Percentiles rank a stretch among this genome's conserved stretches.
These are phyloP conservation scores for Psilocybe cyanescens DNA, from an alignment of 768 basidiomycete species.

Conservation along the genomic window DNA sequence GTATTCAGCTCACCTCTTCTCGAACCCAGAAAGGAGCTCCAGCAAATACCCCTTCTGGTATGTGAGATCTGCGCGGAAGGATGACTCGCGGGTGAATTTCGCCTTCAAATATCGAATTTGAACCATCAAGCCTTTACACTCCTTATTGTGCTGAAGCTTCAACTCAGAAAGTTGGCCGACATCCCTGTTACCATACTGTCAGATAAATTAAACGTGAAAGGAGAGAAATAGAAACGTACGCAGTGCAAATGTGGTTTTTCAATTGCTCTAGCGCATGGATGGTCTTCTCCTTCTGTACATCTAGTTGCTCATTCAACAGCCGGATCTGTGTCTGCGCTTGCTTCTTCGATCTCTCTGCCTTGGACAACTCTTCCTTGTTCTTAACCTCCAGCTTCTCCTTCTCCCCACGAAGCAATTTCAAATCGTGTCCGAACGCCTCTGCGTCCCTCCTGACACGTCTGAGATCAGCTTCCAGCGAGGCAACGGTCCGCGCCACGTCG, in stretches of 20 bases:
- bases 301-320: slow-evolving; percentile 68
- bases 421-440: slow-evolving; percentile 76
- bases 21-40: slow-evolving; percentile 67
- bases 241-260: slow-evolving; percentile 60
- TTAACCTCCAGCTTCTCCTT: slow-evolving; percentile 64
- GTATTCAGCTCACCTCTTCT: slow-evolving; percentile 62
- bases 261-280: slow-evolving; percentile 49
- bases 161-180: slow-evolving; percentile 55
- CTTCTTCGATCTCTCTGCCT: slow-evolving; percentile 66
- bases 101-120: slow-evolving; percentile 93
- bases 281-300: slow-evolving; percentile 52
- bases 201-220: not conserved
- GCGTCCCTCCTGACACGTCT: slow-evolving; percentile 76
- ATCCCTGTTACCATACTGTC: slow-evolving; percentile 41
- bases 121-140: slow-evolving; percentile 89
- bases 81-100: slow-evolving; percentile 85
- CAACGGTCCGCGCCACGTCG: slow-evolving; percentile 69
- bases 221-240: slow-evolving; percentile 43
- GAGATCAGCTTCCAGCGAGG: slow-evolving; percentile 72
- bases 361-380: slow-evolving; percentile 57
- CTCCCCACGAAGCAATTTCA: slow-evolving; percentile 67
- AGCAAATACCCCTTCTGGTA: slow-evolving; percentile 92
- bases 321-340: slow-evolving; percentile 70
- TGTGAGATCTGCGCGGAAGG: slow-evolving; percentile 72
- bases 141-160: slow-evolving; percentile 74